phyloP scores from a whole-genome alignment of 768 basidiomycete genomes.

The Suillus cothurnatus region DNA sequence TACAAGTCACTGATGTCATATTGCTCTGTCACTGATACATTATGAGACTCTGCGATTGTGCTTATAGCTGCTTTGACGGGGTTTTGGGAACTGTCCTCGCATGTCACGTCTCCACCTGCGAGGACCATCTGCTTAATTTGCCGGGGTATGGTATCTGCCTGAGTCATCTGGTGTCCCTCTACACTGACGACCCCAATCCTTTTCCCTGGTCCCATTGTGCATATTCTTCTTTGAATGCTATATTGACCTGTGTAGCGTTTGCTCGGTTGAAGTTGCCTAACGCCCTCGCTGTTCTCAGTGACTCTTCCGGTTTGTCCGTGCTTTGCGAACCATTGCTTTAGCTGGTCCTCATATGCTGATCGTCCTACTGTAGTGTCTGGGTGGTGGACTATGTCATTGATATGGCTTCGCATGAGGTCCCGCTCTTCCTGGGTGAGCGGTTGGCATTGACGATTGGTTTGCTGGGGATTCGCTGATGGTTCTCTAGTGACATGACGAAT shows the following conservation, averaged over 20 bases:
- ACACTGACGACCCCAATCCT: neutral
- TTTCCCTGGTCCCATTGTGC: neutral
- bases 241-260: neutral
- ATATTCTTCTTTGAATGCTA: neutral
- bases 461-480: too few relatives aligned
- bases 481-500: too few relatives aligned
- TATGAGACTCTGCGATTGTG: neutral
- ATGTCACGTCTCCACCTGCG: neutral
- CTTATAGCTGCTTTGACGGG: neutral
- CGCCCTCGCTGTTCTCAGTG: neutral
- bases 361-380: neutral
- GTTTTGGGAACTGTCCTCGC: neutral
- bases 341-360: neutral
- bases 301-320: neutral
- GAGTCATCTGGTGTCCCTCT: neutral
- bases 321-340: neutral
- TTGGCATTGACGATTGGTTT: neutral
- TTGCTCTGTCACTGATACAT: neutral
- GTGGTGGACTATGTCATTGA: neutral
- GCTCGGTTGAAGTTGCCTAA: neutral
- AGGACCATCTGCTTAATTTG: neutral
- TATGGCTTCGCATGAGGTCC: neutral
- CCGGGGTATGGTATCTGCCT: neutral
- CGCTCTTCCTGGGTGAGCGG: neutral
- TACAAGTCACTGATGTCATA: neutral